A percentile compares a stretch with the other conserved stretches of the same genome.
Conservation (phyloP, 148 eudicot species). For the Cornus florida region DNA sequence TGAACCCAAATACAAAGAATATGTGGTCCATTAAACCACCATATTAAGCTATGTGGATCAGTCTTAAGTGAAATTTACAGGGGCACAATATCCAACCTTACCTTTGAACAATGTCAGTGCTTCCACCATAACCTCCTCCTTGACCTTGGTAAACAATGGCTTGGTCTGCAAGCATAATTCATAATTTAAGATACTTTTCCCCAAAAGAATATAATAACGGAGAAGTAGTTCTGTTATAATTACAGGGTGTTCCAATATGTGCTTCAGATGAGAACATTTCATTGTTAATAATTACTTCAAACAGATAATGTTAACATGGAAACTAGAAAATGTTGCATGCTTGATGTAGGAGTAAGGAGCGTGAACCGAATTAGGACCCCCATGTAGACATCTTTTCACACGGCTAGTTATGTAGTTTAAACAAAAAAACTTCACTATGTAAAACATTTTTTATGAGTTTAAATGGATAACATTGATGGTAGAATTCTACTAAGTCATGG, state of each 20-base stretch:
- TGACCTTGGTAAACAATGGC: constrained; percentile 51
- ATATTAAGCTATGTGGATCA: neutral
- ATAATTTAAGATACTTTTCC: neutral
- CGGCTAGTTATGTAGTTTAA: too few species aligned
- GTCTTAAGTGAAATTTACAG: too few species aligned
- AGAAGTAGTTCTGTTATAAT: neutral
- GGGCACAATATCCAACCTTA: constrained; percentile 9
- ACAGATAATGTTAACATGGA: neutral
- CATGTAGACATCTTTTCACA: too few species aligned
- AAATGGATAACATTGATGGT: neutral
- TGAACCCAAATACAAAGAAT: neutral
- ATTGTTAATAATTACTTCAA: too few species aligned
- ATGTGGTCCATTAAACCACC: neutral
- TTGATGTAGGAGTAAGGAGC: neutral
- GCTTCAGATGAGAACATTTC: too few species aligned
- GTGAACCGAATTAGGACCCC: neutral
- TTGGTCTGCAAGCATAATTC: constrained; percentile 47
- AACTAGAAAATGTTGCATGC: neutral
- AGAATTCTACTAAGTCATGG: neutral
- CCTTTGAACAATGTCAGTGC: constrained; percentile 51
- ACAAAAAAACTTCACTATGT: neutral
- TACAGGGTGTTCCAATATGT: neutral
- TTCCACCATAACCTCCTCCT: constrained; percentile 44
- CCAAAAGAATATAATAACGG: neutral
- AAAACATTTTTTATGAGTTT: neutral